Evolutionary conservation across 2,329 filamentous ascomycete species (phyloP).

Genomic region (Zymoseptoria pseudotritici): DNA sequence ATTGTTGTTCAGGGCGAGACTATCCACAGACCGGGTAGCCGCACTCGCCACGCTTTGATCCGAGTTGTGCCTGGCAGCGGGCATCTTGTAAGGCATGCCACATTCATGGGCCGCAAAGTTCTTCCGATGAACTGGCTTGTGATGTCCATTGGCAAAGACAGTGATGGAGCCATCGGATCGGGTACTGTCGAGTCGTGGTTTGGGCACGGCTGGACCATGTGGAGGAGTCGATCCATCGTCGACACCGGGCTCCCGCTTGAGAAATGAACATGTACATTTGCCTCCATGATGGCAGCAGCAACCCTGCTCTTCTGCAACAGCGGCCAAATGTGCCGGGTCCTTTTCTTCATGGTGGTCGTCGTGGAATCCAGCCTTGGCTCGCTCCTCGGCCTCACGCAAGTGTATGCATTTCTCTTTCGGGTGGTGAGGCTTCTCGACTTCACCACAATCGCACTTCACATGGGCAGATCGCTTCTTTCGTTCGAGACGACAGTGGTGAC

Average conservation of each 20-base stretch:
- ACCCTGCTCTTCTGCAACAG: conserved; percentile 32
- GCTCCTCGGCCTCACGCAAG: conserved; percentile 31
- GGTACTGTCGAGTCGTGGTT: conserved; percentile 50
- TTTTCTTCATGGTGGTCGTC: conserved; percentile 18
- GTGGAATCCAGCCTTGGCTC: conserved; percentile 24
- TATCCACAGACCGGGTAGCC: conserved; percentile 47
- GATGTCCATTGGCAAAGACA: conserved; percentile 56
- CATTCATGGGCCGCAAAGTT: conserved; percentile 58
- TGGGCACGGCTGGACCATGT: conserved; percentile 40
- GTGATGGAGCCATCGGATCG: conserved; percentile 55
- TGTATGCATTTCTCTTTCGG: conserved; percentile 41
- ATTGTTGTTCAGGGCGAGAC: conserved; percentile 34
- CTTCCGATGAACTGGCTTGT: conserved; percentile 58
- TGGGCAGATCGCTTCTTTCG: conserved; percentile 94
- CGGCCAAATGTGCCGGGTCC: conserved; percentile 22
- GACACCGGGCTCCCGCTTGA: conserved; percentile 47
- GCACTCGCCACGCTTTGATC: conserved; percentile 37
- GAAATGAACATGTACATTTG: conserved; percentile 51
- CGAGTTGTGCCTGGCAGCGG: conserved; percentile 49
- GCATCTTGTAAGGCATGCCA: conserved; percentile 57
- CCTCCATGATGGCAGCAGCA: conserved; percentile 52
- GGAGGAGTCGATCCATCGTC: conserved; percentile 17
- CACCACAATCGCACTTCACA: conserved; percentile 92
- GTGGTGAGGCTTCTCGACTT: conserved; percentile 62
- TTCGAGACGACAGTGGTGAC: conserved; percentile 88